These are phyloP conservation scores for Flaveria floridana DNA, from an alignment of 140 eudicot species.

Conservation along the genomic window DNA sequence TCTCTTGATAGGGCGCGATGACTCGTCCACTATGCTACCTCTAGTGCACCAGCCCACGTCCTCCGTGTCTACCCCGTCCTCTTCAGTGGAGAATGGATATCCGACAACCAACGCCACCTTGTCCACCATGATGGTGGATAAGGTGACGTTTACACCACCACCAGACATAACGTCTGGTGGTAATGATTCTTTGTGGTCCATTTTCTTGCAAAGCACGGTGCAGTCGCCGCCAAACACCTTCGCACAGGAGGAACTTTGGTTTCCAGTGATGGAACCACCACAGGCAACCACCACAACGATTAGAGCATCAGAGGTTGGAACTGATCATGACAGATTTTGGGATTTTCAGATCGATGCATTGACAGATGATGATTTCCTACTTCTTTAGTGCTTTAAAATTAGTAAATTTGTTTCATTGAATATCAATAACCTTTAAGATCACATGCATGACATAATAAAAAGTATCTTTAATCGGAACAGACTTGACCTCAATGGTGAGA, in stretches of 20 bases:
- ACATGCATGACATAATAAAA: background rate
- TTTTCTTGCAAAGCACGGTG: slow-evolving; percentile 8
- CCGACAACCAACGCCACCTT: too few relatives aligned
- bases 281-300: background rate
- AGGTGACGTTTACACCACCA: slow-evolving; percentile 6
- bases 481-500: background rate
- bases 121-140: too few relatives aligned
- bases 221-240: background rate
- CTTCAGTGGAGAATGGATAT: too few relatives aligned
- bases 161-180: background rate
- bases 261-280: slow-evolving; percentile 28
- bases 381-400: background rate
- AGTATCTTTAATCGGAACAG: background rate
- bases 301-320: slow-evolving; percentile 26
- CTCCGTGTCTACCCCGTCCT: slow-evolving; percentile 14
- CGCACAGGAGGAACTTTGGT: slow-evolving; percentile 12
- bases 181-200: slow-evolving; percentile 33
- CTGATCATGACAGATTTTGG: slow-evolving; percentile 35
- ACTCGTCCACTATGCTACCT: background rate
- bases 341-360: slow-evolving; percentile 36
- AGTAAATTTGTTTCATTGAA: background rate
- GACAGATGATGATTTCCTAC: slow-evolving; percentile 35
- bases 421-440: slow-evolving; percentile 1
- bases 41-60: background rate
- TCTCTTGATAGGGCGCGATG: slow-evolving; percentile 37